phyloP scores from a whole-genome alignment of 164 flowering plant species.

The Aristolochia californica region DNA sequence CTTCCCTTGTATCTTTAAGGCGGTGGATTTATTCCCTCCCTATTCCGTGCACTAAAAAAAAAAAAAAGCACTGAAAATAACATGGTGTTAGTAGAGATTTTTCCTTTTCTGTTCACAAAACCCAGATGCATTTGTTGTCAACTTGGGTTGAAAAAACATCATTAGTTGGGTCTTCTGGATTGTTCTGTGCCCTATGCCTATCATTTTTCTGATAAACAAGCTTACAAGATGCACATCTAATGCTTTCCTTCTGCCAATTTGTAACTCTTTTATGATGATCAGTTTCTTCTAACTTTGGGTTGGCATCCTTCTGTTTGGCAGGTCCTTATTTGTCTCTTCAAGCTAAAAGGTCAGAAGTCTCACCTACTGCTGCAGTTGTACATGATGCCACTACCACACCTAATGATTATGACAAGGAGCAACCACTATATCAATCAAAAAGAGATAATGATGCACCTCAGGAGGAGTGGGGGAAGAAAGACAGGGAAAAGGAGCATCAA shows the following conservation, averaged over 20 bases:
- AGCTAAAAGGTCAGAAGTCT: conserved; percentile 5
- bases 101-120: no score
- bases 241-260: neutral
- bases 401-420: conserved; percentile 19
- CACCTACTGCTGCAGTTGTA: conserved; percentile 15
- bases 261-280: neutral
- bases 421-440: conserved; percentile 7
- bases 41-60: no score
- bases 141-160: neutral
- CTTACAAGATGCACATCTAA: no score
- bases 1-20: no score
- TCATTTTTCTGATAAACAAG: neutral
- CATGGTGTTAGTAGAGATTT: no score
- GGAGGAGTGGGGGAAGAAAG: conserved; percentile 11
- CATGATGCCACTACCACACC: conserved; percentile 27
- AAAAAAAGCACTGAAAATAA: no score
- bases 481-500: conserved; percentile 14
- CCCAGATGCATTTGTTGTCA: no score
- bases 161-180: no score
- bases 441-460: conserved; percentile 3
- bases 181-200: neutral
- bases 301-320: conserved; percentile 4
- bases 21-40: no score
- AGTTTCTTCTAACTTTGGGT: no score
- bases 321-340: conserved; percentile 5